Base-by-base conservation (phyloP, 225 moss, liverwort and hornwort species). In the Pseudoscleropodium purum region DNA sequence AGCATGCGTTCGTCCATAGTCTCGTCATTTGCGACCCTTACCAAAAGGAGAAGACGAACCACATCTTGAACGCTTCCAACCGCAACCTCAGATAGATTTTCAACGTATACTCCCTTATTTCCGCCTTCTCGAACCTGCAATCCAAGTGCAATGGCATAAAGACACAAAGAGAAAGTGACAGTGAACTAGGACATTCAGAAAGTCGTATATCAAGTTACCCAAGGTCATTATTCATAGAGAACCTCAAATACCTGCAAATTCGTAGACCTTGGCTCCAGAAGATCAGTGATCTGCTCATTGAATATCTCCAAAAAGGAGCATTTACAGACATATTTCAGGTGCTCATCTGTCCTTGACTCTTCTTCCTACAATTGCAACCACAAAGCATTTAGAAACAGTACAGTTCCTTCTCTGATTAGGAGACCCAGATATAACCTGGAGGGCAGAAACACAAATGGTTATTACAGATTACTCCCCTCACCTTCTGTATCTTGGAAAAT, bases 251-350 rank as follows among this genome's bases (percentile, higher is more conserved):
- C 95, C 94, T 95, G 95, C 89, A 94, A 89, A 79, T 94, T 95
- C 59, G 94, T 92, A 47, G 92, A 93, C 85, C 83, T 91, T 82
- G 95, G 95, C 89, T 95, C 94, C 45, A 95, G 79, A 69, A 95
- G 93, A 83, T 95, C 95, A 76, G 92, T 91, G 75, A 95, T 95
- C 93, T 94, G 94, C 89, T 94, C 95, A 86, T 95, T 94, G 39
- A 91, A 94, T 72, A 94, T 95, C 88, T 95, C 95, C 91, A 95
- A 59, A 81, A 94, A 95, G 89, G 94, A 95, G 90, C 95, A 95
- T 87, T 94, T 95, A 92, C 95, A 95, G n/a, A 95, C 61, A 89
- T 91, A 95, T 88, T 93, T 94, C 77, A 95, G 85, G 78, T 92
- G 90, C 91, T 95, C 94, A 84, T 88, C 85, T 25, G 82, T 89